Evolutionary conservation across 2,329 filamentous ascomycete genomes (phyloP), one percentile per base, ranked within the genome.

Genomic region (Drechslerella stenobrocha): DNA sequence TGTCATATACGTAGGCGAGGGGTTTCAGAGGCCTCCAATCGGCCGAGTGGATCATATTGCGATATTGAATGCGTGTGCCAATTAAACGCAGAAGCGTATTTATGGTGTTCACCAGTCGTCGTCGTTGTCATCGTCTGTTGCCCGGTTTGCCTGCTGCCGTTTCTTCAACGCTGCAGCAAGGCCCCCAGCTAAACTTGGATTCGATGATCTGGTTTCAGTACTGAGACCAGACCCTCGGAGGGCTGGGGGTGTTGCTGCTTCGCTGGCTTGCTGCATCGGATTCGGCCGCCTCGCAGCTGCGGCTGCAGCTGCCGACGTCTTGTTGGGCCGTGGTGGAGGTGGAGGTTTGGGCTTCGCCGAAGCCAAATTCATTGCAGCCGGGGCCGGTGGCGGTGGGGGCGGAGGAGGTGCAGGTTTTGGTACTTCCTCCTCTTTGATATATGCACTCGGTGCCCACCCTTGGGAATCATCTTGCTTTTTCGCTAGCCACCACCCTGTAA

Each of bases 381-480:
- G 78, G 40, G 77, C 76, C 2, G 76, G 76, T 2, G 85, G 82
- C 0, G 87, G 84, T 0, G 87, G 84, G 7, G 86, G 86, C 11
- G 88, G 86, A 9, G 80, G 77, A 26, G 80, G 80, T 5, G 79
- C 83, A 7, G 85, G 82, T 5, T 81, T 79, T 9, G 83, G 79
- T 22, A 81, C 82, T 75, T 88, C 63, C 42, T 66, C 83, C 77
- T 96, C 91, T 77, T 97, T 88, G 6, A 98, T 87, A 74, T 98
- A 98, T 18, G 92, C 90, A 18, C 91, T 88, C 0, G 93, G 93
- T 2, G 93, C 93, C 93, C 98, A 52, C 90, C 93, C 77, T 93
- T 89, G 3, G 71, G 81, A 80, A 46, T 80, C 80, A 73, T 84
- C 79, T 48, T 79, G 78, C 70, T 87, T 88, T 79, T 90, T 92